phyloP scores from a whole-genome alignment of 2,329 filamentous ascomycete genomes.

The Alternaria dauci region DNA sequence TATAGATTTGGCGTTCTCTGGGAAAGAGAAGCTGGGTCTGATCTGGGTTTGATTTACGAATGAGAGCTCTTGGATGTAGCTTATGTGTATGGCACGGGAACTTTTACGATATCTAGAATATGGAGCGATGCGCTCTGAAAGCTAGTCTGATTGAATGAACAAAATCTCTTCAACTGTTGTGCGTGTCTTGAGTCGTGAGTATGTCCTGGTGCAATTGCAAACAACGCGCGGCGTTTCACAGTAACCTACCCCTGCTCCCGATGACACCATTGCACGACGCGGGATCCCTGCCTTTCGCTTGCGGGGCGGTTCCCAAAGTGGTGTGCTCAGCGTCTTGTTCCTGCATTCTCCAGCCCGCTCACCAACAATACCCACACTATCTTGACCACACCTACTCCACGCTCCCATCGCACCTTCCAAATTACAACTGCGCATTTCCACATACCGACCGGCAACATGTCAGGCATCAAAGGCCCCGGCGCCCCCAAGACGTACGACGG shows the following conservation, averaged over 20 bases:
- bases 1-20: constrained; percentile 23
- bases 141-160: constrained; percentile 26
- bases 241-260: constrained; percentile 13
- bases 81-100: constrained; percentile 22
- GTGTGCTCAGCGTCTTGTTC: constrained; percentile 20
- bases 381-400: background rate
- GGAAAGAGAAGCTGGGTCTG: constrained; percentile 32
- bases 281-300: constrained; percentile 21
- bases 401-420: background rate
- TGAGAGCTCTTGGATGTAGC: constrained; percentile 32
- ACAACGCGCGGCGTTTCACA: constrained; percentile 2
- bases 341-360: constrained; percentile 38
- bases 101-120: constrained; percentile 29
- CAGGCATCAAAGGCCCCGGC: constrained; percentile 70
- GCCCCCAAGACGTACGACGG: constrained; percentile 66
- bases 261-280: constrained; percentile 24
- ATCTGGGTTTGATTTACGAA: constrained; percentile 36
- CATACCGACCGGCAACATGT: constrained; percentile 48
- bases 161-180: constrained; percentile 17
- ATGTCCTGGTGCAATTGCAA: background rate
- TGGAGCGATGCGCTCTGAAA: constrained; percentile 17
- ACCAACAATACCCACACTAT: constrained; percentile 7
- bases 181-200: background rate
- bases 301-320: constrained; percentile 25
- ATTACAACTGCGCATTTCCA: background rate